phyloP scores from a whole-genome alignment of 805 yeast species.

The Schwanniomyces pseudopolymorphus region DNA sequence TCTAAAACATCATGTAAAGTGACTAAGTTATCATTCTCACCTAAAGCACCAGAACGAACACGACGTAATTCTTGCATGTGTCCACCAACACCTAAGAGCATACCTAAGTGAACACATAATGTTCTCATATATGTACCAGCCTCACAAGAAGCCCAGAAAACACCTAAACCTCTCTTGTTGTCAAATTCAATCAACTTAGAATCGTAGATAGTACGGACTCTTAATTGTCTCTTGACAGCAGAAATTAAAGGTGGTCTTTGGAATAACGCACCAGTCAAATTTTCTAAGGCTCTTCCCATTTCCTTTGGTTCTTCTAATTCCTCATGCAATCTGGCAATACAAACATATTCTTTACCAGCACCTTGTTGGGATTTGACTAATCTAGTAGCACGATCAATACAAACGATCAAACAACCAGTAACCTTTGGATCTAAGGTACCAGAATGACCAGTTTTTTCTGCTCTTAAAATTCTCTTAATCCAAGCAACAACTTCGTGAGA shows the following conservation, averaged over 20 bases:
- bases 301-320: slow-evolving; percentile 88
- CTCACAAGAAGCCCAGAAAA: slow-evolving; percentile 99
- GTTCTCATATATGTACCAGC: slow-evolving; percentile 99
- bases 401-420: slow-evolving; percentile 97
- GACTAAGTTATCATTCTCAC: slow-evolving; percentile 87
- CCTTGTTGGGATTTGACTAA: slow-evolving; percentile 98
- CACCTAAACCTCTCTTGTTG: slow-evolving; percentile 94
- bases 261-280: slow-evolving; percentile 96
- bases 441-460: slow-evolving; percentile 97
- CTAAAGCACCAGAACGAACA: slow-evolving; percentile 95
- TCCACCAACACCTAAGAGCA: slow-evolving; percentile 98
- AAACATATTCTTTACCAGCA: slow-evolving; percentile 99
- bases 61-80: slow-evolving; percentile 99
- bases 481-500: slow-evolving; percentile 99
- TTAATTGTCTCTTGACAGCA: slow-evolving; percentile 97
- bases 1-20: slow-evolving; percentile 96
- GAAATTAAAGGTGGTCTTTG: slow-evolving; percentile 99
- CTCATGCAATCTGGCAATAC: slow-evolving; percentile 94
- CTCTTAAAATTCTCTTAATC: slow-evolving; percentile 93
- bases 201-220: slow-evolving; percentile 97
- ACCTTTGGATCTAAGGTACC: slow-evolving; percentile 99
- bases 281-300: slow-evolving; percentile 83
- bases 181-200: slow-evolving; percentile 95
- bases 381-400: slow-evolving; percentile 97
- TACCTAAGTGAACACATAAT: slow-evolving; percentile 96